Base-by-base conservation (phyloP, 225 moss, liverwort and hornwort genomes). In the Marchantia paleacea region DNA sequence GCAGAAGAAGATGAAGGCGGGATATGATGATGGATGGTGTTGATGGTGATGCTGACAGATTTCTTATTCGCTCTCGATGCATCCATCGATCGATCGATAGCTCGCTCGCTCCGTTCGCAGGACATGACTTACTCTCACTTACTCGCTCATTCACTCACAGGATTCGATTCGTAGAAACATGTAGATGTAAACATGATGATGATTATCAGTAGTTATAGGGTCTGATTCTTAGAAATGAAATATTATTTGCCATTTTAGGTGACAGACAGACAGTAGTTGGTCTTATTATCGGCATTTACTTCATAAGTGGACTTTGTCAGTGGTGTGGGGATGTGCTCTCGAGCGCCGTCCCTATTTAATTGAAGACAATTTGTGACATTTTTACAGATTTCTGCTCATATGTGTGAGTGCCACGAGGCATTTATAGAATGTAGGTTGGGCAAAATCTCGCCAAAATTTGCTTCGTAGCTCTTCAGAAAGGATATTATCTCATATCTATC, bases 361-460 rank as follows among this genome's bases (percentile, higher is more conserved):
- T 69, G 74, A 63, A 63, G 51, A 73, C 55, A 63, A 74, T 78
- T 81, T 77, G 60, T 81, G 76, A 73, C 58, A 75, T 69, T 75
- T 10, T 79, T 26, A 70, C 79, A 69, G 79, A 80, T 82, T 82
- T 79, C 61, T 75, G 14, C 28, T 76, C 75, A 39, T 68, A 50
- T 72, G 77, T 77, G 77, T 83, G 80, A 52, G 75, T 80, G 79
- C 82, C 82, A 9, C 9, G 62, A 48, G 75, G 85, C 62, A 63
- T 63, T 71, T 52, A 65, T 76, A 80, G 79, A 62, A 19, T 69
- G 52, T 72, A 85, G 79, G 71, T 82, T 82, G 85, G 85, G 85
- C 85, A 80, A 85, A 80, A 85, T 85, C 82, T 82, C 85, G 85
- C 85, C 85, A 85, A 85, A 85, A 72, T 81, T 80, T 75, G 62